phyloP scores from a whole-genome alignment of 176 grass and related monocot species.

The Pharus latifolius region DNA sequence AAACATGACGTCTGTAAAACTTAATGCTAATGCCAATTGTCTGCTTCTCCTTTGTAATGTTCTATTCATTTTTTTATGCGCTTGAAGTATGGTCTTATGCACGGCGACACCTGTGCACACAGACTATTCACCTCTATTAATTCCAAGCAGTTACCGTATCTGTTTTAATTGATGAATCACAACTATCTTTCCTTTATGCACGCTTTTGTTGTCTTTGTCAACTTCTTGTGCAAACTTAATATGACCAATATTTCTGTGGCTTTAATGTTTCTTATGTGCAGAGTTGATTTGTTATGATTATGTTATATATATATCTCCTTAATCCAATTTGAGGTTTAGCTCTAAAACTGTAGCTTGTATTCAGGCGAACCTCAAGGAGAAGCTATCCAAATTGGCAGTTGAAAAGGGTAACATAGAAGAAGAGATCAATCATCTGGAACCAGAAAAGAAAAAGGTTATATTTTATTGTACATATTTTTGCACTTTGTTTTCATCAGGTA shows the following conservation, averaged over 20 bases:
- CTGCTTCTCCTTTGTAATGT: not conserved
- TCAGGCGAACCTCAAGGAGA: constrained; percentile 70
- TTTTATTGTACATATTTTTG: constrained; percentile 10
- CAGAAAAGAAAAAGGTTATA: constrained; percentile 64
- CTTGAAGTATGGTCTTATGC: not conserved
- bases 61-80: not conserved
- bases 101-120: no score
- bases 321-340: no score
- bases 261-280: not conserved
- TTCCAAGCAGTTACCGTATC: not conserved
- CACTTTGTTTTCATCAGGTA: not conserved
- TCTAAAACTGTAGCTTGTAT: constrained; percentile 1
- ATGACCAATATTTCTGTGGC: not conserved
- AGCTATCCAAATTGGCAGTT: constrained; percentile 57
- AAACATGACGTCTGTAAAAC: not conserved
- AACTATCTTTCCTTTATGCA: not conserved
- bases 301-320: no score
- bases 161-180: no score
- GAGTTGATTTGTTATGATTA: not conserved
- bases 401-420: constrained; percentile 66
- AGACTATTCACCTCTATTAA: not conserved
- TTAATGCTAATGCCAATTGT: not conserved
- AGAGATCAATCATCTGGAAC: constrained; percentile 67
- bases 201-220: not conserved
- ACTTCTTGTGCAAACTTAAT: not conserved